Evolutionary conservation across 805 yeast species (phyloP).

Genomic region (Kregervanrija fluxuum): DNA sequence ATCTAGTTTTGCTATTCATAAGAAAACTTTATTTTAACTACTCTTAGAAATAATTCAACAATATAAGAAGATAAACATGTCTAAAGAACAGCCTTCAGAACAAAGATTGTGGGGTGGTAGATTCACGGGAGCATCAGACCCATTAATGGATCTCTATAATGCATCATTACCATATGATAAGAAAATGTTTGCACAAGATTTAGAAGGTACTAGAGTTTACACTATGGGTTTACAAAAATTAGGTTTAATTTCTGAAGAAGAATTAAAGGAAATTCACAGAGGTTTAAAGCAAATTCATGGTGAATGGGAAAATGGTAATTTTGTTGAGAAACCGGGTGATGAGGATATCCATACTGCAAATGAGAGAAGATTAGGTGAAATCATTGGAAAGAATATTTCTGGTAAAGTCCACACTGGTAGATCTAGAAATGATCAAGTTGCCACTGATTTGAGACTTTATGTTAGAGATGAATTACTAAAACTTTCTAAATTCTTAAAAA

Average conservation of each 20-base stretch:
- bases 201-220: slow-evolving; percentile 90
- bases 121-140: slow-evolving; percentile 95
- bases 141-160: slow-evolving; percentile 94
- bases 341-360: slow-evolving; percentile 99
- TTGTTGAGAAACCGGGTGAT: slow-evolving; percentile 79
- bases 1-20: too few species aligned
- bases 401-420: slow-evolving; percentile 99
- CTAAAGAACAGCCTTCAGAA: slow-evolving; percentile 45
- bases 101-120: slow-evolving; percentile 96
- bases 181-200: slow-evolving; percentile 89
- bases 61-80: slow-evolving; percentile 16
- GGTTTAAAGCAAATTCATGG: slow-evolving; percentile 65
- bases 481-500: slow-evolving; percentile 46
- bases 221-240: slow-evolving; percentile 79
- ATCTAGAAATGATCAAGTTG: slow-evolving; percentile 97
- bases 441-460: slow-evolving; percentile 95
- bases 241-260: slow-evolving; percentile 66
- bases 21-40: too few species aligned
- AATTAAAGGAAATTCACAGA: slow-evolving; percentile 70
- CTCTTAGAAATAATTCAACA: too few species aligned
- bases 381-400: slow-evolving; percentile 87
- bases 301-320: slow-evolving; percentile 73
- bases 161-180: slow-evolving; percentile 95
- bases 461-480: slow-evolving; percentile 76
- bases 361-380: slow-evolving; percentile 94